These are phyloP conservation scores for Mucor racemosus DNA, from an alignment of 371 early-diverging fungal genomes.

Conservation along the genomic window DNA sequence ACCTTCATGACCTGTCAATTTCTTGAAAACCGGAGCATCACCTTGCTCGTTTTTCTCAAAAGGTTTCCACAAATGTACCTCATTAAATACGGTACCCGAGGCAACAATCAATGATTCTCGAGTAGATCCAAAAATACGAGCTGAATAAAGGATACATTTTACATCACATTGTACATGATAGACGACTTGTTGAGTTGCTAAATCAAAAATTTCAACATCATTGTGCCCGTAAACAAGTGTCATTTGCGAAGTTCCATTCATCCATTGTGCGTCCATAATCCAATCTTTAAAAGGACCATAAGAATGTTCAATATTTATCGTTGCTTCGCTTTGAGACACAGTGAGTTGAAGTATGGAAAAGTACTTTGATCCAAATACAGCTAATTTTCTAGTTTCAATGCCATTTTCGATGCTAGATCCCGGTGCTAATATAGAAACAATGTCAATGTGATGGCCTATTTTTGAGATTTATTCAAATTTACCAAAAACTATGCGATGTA, in stretches of 20 bases:
- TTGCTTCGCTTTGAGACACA: slow-evolving; percentile 14
- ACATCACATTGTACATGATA: slow-evolving; percentile 57
- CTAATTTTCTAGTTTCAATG: slow-evolving; percentile 19
- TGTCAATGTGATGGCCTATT: not conserved
- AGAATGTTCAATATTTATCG: slow-evolving; percentile 11
- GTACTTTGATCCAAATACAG: slow-evolving; percentile 54
- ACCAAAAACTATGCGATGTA: slow-evolving; percentile 65
- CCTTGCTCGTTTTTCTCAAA: slow-evolving; percentile 33
- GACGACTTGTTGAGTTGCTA: slow-evolving; percentile 25
- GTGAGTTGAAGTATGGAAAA: slow-evolving; percentile 31
- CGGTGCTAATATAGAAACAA: not conserved
- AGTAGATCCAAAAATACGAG: slow-evolving; percentile 64
- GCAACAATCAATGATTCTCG: slow-evolving; percentile 61
- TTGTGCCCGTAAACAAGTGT: slow-evolving; percentile 82
- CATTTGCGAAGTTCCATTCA: slow-evolving; percentile 40
- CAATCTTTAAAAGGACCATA: slow-evolving; percentile 61
- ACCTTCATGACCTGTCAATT: slow-evolving; percentile 76
- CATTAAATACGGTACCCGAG: slow-evolving; percentile 85
- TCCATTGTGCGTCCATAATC: slow-evolving; percentile 77
- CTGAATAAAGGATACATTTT: slow-evolving; percentile 75
- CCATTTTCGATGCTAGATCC: slow-evolving; percentile 1
- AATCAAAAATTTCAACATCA: slow-evolving; percentile 61
- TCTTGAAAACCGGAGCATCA: slow-evolving; percentile 54
- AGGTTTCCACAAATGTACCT: slow-evolving; percentile 76
- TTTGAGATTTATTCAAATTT: slow-evolving; percentile 3